A percentile compares a stretch with the other conserved stretches of the same genome.
These are phyloP conservation scores for Gigaspora rosea DNA, from an alignment of 192 early-diverging fungal species.

Conservation along the genomic window DNA sequence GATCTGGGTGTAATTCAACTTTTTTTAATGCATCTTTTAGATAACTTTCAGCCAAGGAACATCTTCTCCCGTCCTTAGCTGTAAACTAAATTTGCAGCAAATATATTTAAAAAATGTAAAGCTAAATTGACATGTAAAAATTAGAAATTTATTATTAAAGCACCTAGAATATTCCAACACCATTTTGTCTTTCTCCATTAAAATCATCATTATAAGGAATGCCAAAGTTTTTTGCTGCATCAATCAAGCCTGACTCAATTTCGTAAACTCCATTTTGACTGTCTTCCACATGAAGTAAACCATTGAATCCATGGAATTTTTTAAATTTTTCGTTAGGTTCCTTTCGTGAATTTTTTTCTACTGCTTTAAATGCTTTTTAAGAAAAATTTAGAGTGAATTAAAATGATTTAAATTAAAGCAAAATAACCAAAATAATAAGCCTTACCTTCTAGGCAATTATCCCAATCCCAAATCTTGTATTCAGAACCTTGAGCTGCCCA, in stretches of 20 bases:
- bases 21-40: no score
- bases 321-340: not conserved
- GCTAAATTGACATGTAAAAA: no score
- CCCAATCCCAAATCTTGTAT: constrained; percentile 7
- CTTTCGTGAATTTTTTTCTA: not conserved
- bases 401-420: no score
- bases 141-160: not conserved
- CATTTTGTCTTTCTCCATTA: not conserved
- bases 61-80: no score
- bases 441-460: not conserved
- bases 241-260: no score
- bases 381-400: not conserved
- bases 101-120: no score
- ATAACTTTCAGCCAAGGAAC: no score
- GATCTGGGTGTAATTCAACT: no score
- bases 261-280: no score
- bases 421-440: not conserved
- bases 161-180: not conserved
- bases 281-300: not conserved
- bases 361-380: not conserved
- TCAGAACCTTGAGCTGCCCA: not conserved
- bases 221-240: no score
- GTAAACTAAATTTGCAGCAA: no score
- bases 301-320: constrained; percentile 1
- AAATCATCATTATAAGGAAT: no score